A percentile compares a stretch with the other conserved stretches of the same genome.
Evolutionary conservation across 1,284 basidiomycete species (phyloP).

Genomic region (Pholiota adiposa): DNA sequence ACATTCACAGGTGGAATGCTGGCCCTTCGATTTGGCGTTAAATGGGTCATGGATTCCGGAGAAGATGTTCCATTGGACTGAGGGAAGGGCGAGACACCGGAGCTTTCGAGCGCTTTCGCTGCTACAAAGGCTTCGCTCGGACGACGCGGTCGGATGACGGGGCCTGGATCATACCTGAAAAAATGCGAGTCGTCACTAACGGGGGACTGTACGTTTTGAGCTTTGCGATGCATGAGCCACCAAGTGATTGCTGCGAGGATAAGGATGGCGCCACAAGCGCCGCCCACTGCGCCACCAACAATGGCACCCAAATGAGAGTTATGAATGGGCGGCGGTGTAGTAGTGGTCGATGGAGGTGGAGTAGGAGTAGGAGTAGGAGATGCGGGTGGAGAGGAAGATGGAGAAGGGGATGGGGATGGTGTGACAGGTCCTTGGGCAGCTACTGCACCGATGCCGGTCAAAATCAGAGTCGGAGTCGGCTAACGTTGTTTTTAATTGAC

Average conservation of each 20-base stretch:
- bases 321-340: not conserved
- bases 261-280: constrained; percentile 24
- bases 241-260: constrained; percentile 9
- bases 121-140: constrained; percentile 10
- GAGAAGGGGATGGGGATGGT: not conserved
- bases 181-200: constrained; percentile 4
- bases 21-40: not conserved
- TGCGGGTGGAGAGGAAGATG: not conserved
- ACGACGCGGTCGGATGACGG: not conserved
- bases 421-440: not conserved
- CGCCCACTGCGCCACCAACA: constrained; percentile 37
- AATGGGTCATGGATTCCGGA: not conserved
- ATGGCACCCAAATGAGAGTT: constrained; percentile 29
- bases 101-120: constrained; percentile 9
- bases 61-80: not conserved
- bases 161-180: constrained; percentile 4
- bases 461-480: constrained; percentile 1
- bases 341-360: not conserved
- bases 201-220: not conserved
- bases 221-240: constrained; percentile 3
- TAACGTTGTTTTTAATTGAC: not conserved
- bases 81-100: not conserved
- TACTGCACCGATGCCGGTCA: constrained; percentile 3
- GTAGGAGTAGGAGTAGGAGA: not conserved
- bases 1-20: not conserved